Percentiles rank a stretch among this genome's conserved stretches.
Conservation (phyloP, 2,329 filamentous ascomycete genomes). For the Rhynchosporium agropyri region DNA sequence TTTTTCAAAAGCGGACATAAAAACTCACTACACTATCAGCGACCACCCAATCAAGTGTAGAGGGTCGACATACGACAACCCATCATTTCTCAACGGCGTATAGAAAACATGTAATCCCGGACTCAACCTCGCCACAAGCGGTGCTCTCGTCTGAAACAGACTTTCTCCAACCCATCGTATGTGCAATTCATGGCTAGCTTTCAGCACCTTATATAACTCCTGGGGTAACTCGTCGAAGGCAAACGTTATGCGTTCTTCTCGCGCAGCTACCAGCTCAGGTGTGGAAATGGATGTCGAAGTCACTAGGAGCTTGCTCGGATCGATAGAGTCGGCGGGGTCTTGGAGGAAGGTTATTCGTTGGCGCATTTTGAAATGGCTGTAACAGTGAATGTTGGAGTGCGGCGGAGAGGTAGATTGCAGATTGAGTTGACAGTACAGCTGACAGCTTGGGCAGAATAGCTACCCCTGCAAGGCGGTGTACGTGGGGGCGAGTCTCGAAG, state of each 20-base stretch:
- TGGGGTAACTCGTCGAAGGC: conserved; percentile 71
- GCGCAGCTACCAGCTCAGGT: conserved; percentile 64
- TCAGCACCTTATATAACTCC: conserved; percentile 65
- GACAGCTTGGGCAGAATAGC: conserved; percentile 24
- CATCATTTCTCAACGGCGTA: conserved; percentile 53
- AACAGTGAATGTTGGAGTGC: neutral
- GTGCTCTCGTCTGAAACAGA: conserved; percentile 62
- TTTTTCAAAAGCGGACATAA: conserved; percentile 62
- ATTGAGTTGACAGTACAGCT: neutral
- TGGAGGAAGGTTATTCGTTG: conserved; percentile 81
- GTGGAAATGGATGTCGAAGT: conserved; percentile 57
- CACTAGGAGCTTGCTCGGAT: conserved; percentile 65
- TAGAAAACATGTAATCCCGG: conserved; percentile 83
- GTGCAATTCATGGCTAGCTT: conserved; percentile 70
- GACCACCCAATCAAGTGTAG: conserved; percentile 10
- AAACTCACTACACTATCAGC: conserved; percentile 44
- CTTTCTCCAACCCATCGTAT: conserved; percentile 73
- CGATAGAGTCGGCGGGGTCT: conserved; percentile 62
- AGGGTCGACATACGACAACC: conserved; percentile 30
- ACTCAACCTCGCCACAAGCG: conserved; percentile 73
- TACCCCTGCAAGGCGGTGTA: conserved; percentile 24
- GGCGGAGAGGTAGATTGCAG: no score
- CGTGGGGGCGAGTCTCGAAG: neutral
- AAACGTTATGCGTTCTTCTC: conserved; percentile 80
- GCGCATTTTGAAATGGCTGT: conserved; percentile 57